Conservation (phyloP, 345 rosid genomes). For the Euphorbia lathyris region DNA sequence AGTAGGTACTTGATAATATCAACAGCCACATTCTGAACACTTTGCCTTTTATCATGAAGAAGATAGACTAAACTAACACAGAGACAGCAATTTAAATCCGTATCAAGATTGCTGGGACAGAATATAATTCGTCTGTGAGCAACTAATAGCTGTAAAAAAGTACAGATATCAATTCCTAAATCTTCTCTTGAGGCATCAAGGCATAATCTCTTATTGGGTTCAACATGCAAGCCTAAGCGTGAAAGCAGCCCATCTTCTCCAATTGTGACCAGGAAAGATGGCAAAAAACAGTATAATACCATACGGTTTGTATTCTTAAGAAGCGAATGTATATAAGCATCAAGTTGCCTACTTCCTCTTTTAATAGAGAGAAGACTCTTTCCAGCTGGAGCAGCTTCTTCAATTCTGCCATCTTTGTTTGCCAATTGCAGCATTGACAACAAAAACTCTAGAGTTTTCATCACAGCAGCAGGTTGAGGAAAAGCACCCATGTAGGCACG, state of each 20-base stretch:
- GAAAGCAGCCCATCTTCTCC: constrained; percentile 90
- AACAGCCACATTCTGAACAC: constrained; percentile 78
- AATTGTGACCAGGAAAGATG: constrained; percentile 72
- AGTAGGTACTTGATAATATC: constrained; percentile 80
- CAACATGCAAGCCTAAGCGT: constrained; percentile 67
- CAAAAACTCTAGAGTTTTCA: constrained; percentile 84
- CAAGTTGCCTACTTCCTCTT: constrained; percentile 82
- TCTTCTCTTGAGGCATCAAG: constrained; percentile 57
- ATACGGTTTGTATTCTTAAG: constrained; percentile 88
- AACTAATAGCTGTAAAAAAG: constrained; percentile 83
- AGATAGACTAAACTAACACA: constrained; percentile 85
- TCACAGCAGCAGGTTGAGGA: constrained; percentile 77
- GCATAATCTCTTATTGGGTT: constrained; percentile 55
- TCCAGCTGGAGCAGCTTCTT: constrained; percentile 84
- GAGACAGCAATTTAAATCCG: constrained; percentile 89
- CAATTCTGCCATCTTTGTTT: constrained; percentile 95
- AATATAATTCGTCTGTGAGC: constrained; percentile 87
- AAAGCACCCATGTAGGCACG: constrained; percentile 96
- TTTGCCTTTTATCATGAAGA: constrained; percentile 72
- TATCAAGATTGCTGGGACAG: constrained; percentile 93
- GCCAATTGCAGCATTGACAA: constrained; percentile 95
- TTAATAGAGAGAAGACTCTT: constrained; percentile 83
- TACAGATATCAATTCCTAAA: constrained; percentile 65
- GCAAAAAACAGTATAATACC: constrained; percentile 89
- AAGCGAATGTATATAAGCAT: constrained; percentile 83